phyloP scores from a whole-genome alignment of 2,329 filamentous ascomycete species.

The Curvularia sp. region DNA sequence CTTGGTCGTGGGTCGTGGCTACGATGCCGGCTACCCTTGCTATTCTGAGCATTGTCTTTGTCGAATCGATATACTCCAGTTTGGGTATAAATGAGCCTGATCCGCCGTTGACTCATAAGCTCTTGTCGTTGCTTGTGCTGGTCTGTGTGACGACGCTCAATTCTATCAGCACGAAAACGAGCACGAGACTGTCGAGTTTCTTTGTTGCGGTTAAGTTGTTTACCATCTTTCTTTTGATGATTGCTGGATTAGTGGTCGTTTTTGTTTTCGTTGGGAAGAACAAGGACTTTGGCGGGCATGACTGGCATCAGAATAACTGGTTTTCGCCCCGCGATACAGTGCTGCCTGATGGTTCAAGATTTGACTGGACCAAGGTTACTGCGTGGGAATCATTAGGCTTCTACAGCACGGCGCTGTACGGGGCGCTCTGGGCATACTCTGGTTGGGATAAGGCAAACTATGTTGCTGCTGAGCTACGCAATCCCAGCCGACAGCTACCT shows the following conservation, averaged over 20 bases:
- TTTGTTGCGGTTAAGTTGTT: conserved; percentile 50
- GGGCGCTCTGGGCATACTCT: conserved; percentile 45
- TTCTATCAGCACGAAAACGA: conserved; percentile 54
- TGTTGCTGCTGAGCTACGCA: conserved; percentile 46
- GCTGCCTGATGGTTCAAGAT: conserved; percentile 37
- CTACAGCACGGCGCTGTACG: conserved; percentile 64
- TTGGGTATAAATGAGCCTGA: conserved; percentile 66
- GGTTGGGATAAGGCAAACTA: conserved; percentile 52
- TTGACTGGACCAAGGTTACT: conserved; percentile 51
- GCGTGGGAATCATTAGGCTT: conserved; percentile 67
- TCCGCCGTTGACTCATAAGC: conserved; percentile 53
- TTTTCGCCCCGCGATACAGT: conserved; percentile 40
- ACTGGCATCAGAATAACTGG: conserved; percentile 47
- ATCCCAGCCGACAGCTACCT: conserved; percentile 57
- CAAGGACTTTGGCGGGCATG: conserved; percentile 42
- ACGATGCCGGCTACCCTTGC: conserved; percentile 71
- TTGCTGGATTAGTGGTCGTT: conserved; percentile 46
- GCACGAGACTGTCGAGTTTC: conserved; percentile 49
- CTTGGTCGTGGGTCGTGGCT: conserved; percentile 70
- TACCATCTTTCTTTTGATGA: conserved; percentile 45
- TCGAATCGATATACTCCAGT: conserved; percentile 53
- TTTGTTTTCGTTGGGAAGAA: conserved; percentile 36
- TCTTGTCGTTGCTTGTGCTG: conserved; percentile 48
- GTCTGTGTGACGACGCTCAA: conserved; percentile 51
- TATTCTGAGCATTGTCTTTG: conserved; percentile 69